A percentile compares a stretch with the other conserved stretches of the same genome.
Evolutionary conservation across 2,329 filamentous ascomycete genomes (phyloP).

Genomic region (Xylaria sp.): DNA sequence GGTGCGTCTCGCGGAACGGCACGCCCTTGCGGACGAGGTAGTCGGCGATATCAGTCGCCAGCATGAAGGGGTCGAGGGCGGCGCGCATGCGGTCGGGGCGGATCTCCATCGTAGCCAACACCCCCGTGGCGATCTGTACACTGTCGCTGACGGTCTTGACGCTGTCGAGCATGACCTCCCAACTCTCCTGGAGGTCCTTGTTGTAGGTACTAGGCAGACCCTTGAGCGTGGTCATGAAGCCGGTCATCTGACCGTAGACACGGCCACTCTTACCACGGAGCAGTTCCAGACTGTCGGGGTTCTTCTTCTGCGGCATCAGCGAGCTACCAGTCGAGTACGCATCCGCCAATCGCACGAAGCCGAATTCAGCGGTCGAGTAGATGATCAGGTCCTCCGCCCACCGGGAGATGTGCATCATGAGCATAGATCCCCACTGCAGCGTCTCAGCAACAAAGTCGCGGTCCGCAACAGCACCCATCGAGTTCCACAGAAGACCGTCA

Average conservation of each 20-base stretch:
- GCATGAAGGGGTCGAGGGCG: constrained; percentile 75
- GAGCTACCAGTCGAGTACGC: constrained; percentile 58
- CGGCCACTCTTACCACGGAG: constrained; percentile 72
- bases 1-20: constrained; percentile 78
- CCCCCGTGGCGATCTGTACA: constrained; percentile 75
- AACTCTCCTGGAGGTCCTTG: constrained; percentile 85
- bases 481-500: constrained; percentile 60
- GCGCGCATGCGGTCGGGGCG: constrained; percentile 71
- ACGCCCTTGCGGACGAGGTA: constrained; percentile 66
- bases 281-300: constrained; percentile 64
- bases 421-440: constrained; percentile 70
- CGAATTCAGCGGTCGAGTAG: constrained; percentile 70
- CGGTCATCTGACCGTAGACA: constrained; percentile 68
- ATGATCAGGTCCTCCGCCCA: constrained; percentile 86
- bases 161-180: constrained; percentile 79
- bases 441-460: constrained; percentile 79
- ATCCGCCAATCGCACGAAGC: constrained; percentile 68
- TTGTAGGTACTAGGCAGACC: constrained; percentile 80
- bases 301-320: constrained; percentile 56
- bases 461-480: constrained; percentile 66
- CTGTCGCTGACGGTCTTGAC: constrained; percentile 78
- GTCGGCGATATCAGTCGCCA: constrained; percentile 67
- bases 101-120: constrained; percentile 66
- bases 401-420: constrained; percentile 74
- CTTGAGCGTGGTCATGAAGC: constrained; percentile 56